phyloP scores from a whole-genome alignment of 352 stramenopile species.

The Pythium plurisporium region DNA sequence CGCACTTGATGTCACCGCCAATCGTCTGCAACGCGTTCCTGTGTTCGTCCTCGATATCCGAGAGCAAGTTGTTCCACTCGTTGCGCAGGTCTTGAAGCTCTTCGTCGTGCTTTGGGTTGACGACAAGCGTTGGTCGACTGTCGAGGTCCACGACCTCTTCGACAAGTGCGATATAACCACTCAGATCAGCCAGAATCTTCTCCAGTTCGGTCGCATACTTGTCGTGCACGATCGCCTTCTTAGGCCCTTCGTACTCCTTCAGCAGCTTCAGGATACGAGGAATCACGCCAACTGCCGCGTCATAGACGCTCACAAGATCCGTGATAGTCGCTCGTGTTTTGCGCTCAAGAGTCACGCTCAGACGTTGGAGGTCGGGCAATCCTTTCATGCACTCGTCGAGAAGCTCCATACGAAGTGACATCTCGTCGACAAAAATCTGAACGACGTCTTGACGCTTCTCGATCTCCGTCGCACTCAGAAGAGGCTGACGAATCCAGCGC shows the following conservation, averaged over 20 bases:
- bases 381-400: constrained; percentile 87
- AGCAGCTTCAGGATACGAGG: constrained; percentile 59
- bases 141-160: constrained; percentile 84
- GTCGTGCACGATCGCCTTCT: constrained; percentile 33
- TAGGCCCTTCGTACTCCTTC: constrained; percentile 35
- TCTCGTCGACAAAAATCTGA: constrained; percentile 89
- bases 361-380: constrained; percentile 71
- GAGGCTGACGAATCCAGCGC: constrained; percentile 96
- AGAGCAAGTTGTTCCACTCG: constrained; percentile 69
- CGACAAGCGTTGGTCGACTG: constrained; percentile 65
- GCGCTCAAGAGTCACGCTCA: constrained; percentile 59
- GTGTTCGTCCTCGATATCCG: constrained; percentile 82
- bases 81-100: constrained; percentile 69
- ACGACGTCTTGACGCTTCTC: constrained; percentile 89
- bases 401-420: constrained; percentile 81
- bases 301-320: constrained; percentile 81
- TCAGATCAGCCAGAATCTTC: constrained; percentile 61
- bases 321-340: constrained; percentile 74
- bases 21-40: constrained; percentile 53
- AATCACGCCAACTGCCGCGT: constrained; percentile 64
- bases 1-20: constrained; percentile 86
- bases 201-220: constrained; percentile 46
- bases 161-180: constrained; percentile 64
- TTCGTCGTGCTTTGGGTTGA: constrained; percentile 84
- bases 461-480: constrained; percentile 89